Evolutionary conservation across 352 stramenopile genomes (phyloP).

Genomic region (Globisporangium spinosum): DNA sequence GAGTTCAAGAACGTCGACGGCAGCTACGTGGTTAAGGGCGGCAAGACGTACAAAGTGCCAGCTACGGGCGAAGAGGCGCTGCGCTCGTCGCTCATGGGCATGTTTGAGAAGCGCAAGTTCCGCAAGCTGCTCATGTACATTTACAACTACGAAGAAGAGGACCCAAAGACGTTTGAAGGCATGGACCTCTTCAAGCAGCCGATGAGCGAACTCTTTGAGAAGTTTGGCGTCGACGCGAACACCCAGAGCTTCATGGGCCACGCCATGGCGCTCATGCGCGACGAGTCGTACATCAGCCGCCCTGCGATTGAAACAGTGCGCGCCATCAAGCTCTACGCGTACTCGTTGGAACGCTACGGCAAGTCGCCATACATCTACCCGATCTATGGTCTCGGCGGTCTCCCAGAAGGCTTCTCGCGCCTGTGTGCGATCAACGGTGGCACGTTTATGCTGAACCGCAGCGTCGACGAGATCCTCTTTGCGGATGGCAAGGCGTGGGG

Average conservation of each 20-base stretch:
- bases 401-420: conserved; percentile 98
- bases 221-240: conserved; percentile 97
- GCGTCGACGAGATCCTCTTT: conserved; percentile 93
- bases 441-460: conserved; percentile 99
- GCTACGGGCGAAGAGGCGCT: conserved; percentile 97
- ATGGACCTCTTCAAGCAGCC: conserved; percentile 95
- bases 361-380: conserved; percentile 99
- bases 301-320: conserved; percentile 93
- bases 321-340: conserved; percentile 97
- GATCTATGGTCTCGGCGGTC: conserved; percentile 96
- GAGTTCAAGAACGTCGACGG: conserved; percentile 99
- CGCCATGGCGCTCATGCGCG: conserved; percentile 97
- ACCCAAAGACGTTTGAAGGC: conserved; percentile 89
- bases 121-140: conserved; percentile 98
- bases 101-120: conserved; percentile 99
- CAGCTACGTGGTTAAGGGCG: conserved; percentile 97
- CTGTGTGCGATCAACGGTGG: conserved; percentile 98
- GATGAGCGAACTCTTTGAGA: conserved; percentile 97
- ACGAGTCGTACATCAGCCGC: conserved; percentile 85
- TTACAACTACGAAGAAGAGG: conserved; percentile 93
- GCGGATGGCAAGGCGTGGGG: conserved; percentile 94
- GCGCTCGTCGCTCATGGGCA: conserved; percentile 95
- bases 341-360: conserved; percentile 95
- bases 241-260: conserved; percentile 99
- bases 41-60: conserved; percentile 97